phyloP scores from a whole-genome alignment of 192 early-diverging fungal species.

The Diversispora epigaea region DNA sequence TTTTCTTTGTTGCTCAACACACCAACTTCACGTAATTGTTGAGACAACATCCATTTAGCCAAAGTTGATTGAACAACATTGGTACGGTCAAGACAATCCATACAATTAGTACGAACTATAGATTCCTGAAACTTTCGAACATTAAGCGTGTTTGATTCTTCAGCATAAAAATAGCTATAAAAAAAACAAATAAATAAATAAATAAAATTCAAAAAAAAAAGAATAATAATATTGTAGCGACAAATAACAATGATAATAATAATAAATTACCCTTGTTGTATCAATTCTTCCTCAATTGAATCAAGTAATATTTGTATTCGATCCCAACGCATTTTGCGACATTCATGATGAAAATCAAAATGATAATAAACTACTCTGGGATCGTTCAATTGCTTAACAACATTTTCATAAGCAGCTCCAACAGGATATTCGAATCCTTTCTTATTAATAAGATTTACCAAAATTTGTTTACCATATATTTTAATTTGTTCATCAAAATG shows the following conservation, averaged over 20 bases:
- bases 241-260: background rate
- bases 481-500: constrained; percentile 73
- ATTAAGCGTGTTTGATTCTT: constrained; percentile 40
- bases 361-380: constrained; percentile 72
- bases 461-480: constrained; percentile 79
- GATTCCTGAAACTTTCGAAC: constrained; percentile 63
- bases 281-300: constrained; percentile 67
- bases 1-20: constrained; percentile 61
- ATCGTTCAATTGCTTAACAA: constrained; percentile 60
- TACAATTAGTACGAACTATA: constrained; percentile 94
- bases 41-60: constrained; percentile 68
- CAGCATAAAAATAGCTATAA: constrained; percentile 57
- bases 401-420: constrained; percentile 74
- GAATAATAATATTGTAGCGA: background rate
- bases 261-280: constrained; percentile 46
- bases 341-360: constrained; percentile 98
- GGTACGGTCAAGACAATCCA: constrained; percentile 99
- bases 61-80: constrained; percentile 97
- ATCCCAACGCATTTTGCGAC: constrained; percentile 93
- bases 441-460: constrained; percentile 94
- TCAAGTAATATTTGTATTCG: constrained; percentile 82
- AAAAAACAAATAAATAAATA: background rate
- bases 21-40: constrained; percentile 69
- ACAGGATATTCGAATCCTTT: constrained; percentile 87
- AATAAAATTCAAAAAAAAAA: background rate